These are phyloP conservation scores for Uronychia binucleata DNA, from an alignment of 73 alveolate genomes.

Conservation along the genomic window DNA sequence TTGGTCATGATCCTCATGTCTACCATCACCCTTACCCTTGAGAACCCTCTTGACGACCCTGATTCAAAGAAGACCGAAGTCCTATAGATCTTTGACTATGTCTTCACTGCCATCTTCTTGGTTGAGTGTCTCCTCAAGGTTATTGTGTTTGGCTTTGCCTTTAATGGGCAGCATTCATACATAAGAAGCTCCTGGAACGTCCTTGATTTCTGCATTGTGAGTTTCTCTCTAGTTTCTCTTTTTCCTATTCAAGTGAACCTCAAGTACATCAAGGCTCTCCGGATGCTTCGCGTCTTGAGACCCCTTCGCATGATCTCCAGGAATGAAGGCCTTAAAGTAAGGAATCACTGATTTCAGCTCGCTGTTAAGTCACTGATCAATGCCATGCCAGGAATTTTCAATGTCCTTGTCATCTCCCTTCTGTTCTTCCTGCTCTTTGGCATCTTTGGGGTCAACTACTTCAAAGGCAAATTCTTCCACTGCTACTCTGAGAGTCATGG, in stretches of 20 bases:
- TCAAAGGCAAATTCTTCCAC: constrained; percentile 64
- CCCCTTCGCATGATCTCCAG: constrained; percentile 90
- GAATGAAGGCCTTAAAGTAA: constrained; percentile 74
- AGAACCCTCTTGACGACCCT: constrained; percentile 50
- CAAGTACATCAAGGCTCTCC: constrained; percentile 72
- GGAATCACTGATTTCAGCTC: not conserved
- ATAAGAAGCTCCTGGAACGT: constrained; percentile 88
- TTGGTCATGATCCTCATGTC: constrained; percentile 54
- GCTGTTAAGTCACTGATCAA: constrained; percentile 62
- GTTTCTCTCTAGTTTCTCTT: constrained; percentile 56
- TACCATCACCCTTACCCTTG: constrained; percentile 53
- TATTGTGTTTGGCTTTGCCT: constrained; percentile 83
- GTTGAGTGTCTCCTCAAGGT: constrained; percentile 80
- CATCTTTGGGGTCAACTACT: constrained; percentile 63
- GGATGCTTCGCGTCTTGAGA: constrained; percentile 89
- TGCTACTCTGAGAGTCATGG: constrained; percentile 18
- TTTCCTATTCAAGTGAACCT: constrained; percentile 7
- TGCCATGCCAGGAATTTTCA: constrained; percentile 56
- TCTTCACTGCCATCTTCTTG: constrained; percentile 80
- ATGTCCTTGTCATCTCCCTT: constrained; percentile 48
- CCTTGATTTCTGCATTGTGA: constrained; percentile 89
- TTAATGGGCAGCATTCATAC: constrained; percentile 78
- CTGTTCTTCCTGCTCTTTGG: constrained; percentile 67
- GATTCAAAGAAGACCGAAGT: constrained; percentile 8
- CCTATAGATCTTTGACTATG: constrained; percentile 44